Percentiles rank a stretch among this genome's conserved stretches.
These are phyloP conservation scores for Metschnikowia continentalis DNA, from an alignment of 805 yeast genomes.

Conservation along the genomic window DNA sequence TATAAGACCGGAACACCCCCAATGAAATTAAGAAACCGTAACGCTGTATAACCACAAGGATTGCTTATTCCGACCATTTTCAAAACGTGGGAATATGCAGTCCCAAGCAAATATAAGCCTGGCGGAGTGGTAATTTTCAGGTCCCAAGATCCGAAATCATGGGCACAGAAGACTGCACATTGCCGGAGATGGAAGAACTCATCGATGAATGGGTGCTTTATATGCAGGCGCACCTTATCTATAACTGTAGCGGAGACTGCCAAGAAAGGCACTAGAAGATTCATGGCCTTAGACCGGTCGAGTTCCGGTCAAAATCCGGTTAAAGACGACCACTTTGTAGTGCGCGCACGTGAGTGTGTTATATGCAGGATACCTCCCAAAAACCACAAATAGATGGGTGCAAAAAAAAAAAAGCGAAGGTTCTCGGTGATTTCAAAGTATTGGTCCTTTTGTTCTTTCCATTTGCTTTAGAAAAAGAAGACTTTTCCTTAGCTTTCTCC, in stretches of 20 bases:
- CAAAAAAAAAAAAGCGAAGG: neutral
- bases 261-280: conserved; percentile 3
- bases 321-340: neutral
- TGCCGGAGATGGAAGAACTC: conserved; percentile 86
- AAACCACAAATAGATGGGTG: neutral
- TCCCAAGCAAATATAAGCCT: conserved; percentile 63
- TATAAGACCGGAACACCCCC: conserved; percentile 63
- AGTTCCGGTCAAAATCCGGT: too few species aligned
- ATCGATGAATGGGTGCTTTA: conserved; percentile 43
- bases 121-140: conserved; percentile 95
- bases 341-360: neutral
- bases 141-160: conserved; percentile 54
- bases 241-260: conserved; percentile 8
- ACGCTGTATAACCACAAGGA: conserved; percentile 12
- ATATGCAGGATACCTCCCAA: neutral
- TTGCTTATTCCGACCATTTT: conserved; percentile 28
- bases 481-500: neutral
- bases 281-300: neutral
- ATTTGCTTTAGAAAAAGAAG: too few species aligned
- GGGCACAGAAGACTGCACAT: conserved; percentile 60
- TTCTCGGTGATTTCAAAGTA: neutral
- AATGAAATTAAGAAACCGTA: conserved; percentile 52
- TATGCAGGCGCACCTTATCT: conserved; percentile 7
- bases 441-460: too few species aligned
- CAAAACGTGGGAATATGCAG: conserved; percentile 34